Evolutionary conservation across 345 rosid species (phyloP).

Genomic region (Ceriops tagal): DNA sequence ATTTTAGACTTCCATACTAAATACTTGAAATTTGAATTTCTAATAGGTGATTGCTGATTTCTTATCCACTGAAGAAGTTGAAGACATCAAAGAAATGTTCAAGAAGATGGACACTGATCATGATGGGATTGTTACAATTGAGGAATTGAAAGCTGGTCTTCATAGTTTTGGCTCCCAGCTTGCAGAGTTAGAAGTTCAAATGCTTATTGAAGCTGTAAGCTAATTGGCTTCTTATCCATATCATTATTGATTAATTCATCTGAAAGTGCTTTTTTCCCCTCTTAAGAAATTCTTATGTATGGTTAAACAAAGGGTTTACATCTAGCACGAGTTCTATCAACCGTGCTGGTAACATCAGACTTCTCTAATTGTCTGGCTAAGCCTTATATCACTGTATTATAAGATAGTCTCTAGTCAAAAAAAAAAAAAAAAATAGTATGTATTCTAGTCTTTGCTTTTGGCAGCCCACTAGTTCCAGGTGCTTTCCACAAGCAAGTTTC

Average conservation of each 20-base stretch:
- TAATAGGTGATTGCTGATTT: conserved; percentile 92
- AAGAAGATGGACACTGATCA: conserved; percentile 87
- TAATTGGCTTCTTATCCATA: conserved; percentile 4
- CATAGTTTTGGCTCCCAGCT: conserved; percentile 72
- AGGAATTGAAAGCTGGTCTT: conserved; percentile 91
- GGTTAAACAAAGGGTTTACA: too few relatives aligned
- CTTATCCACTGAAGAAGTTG: conserved; percentile 85
- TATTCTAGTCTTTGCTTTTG: neutral
- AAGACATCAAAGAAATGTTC: conserved; percentile 89
- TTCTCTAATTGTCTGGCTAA: neutral
- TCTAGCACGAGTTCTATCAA: neutral
- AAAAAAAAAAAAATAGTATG: neutral
- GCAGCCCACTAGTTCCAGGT: neutral
- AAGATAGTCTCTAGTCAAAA: neutral
- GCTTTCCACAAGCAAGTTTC: neutral
- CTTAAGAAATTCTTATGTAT: too few relatives aligned
- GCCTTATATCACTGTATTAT: neutral
- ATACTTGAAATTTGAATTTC: conserved; percentile 8
- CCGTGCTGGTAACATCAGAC: neutral
- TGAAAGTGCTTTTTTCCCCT: too few relatives aligned
- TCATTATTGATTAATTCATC: too few relatives aligned
- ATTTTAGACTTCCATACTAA: neutral
- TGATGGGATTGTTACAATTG: conserved; percentile 82
- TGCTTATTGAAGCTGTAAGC: conserved; percentile 96
- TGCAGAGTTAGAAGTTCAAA: conserved; percentile 90